Evolutionary conservation across 163 green algal species (phyloP), one percentile per base, ranked within the genome.

Genomic region (Chlorella variabilis): DNA sequence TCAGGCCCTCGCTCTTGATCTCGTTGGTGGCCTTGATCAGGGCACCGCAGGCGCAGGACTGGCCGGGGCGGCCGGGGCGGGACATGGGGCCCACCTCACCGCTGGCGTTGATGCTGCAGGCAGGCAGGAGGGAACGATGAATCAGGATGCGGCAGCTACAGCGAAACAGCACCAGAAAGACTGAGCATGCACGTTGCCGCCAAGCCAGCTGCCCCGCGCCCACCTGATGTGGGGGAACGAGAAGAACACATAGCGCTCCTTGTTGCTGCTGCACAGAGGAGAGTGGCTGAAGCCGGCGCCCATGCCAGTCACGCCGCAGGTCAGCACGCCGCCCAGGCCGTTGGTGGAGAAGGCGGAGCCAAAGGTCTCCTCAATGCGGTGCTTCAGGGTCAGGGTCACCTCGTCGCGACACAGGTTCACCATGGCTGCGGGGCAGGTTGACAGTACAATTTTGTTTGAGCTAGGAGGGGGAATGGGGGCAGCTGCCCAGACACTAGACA

Each of bases 171-270:
- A n/a, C n/a, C n/a, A n/a, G n/a, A n/a, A n/a, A n/a, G n/a, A n/a
- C n/a, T n/a, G n/a, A n/a, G n/a, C n/a, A n/a, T n/a, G n/a, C n/a
- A n/a, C n/a, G n/a, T n/a, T n/a, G n/a, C n/a, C n/a, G n/a, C n/a
- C n/a, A n/a, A n/a, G n/a, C n/a, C n/a, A n/a, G n/a, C n/a, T n/a
- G n/a, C n/a, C n/a, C n/a, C n/a, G n/a, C n/a, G n/a, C n/a, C n/a
- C n/a, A n/a, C n/a, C n/a, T 92, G 79, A 98, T 96, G 92, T 98
- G 95, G 45, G 95, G 95, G 87, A 98, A 97, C 78, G 90, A 93
- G 78, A 98, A 97, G 88, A 98, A 98, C 15, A 98, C 93, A 75
- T 98, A 97, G 65, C 93, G 87, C 86, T 97, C 92, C 76, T 87
- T 88, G 51, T 84, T 78, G 71, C 51, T 58, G 71, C 54, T 62